Evolutionary conservation across 1,284 basidiomycete genomes (phyloP), one percentile per base, ranked within the genome.

Genomic region (Rhodotorula mucilaginosa): DNA sequence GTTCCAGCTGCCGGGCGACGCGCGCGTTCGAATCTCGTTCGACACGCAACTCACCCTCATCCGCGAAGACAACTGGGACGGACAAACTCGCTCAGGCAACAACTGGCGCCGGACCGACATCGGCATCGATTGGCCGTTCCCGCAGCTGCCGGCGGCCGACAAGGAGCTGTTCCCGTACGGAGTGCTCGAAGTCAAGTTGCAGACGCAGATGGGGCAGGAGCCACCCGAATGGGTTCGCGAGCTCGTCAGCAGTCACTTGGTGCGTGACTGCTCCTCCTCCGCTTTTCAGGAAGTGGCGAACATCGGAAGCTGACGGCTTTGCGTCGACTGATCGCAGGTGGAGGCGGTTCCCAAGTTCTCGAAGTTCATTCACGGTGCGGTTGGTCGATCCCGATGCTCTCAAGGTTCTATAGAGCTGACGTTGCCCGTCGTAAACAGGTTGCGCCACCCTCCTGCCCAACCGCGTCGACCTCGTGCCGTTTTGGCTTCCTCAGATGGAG

Each of bases 1-100:
- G 0, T 99, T 99, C 86, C 96, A 99, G 83, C 87, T 99, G 34
- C 97, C 97, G 15, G 96, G 97, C 29, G 97, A 99, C 80, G 96
- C 97, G 39, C 89, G 93, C 60, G 96, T 99, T 56, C 93, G 96
- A 66, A 98, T 99, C 76, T 99, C 96, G 47, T 89, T 99, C 74
- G 97, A 99, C 81, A 99, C 96, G 0, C 94, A 98, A 81, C 87
- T 99, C 46, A 90, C 91, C 12, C 89, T 99, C 85, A 83, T 97
- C 67, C 88, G 96, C 72, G 96, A 99, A 82, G 96, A 99, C 81
- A 93, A 97, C 80, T 99, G 96, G 92, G 95, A 98, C 81, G 92
- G 90, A 8, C 82, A 83, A 59, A 82, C 83, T 48, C 90, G 96
- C 31, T 84, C 93, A 0, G 88, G 89, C 23, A 85, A 90, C 73